These are phyloP conservation scores for Datura wrightii DNA, from an alignment of 257 asterid species.

Conservation along the genomic window DNA sequence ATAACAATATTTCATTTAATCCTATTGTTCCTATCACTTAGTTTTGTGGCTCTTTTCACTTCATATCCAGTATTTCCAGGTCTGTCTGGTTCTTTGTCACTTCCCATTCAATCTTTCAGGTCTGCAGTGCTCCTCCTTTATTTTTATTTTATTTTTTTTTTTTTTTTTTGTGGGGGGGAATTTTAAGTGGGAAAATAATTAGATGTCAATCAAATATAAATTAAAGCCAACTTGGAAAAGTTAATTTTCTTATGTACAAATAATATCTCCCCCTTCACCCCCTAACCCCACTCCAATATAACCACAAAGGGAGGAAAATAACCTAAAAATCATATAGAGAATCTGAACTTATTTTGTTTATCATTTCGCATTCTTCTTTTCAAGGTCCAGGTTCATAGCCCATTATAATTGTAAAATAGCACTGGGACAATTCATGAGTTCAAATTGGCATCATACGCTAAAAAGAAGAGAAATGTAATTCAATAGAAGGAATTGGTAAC, in stretches of 20 bases:
- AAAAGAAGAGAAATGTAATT: not conserved
- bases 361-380: slow-evolving; percentile 22
- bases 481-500: not conserved
- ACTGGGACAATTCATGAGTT: not conserved
- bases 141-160: too few species aligned
- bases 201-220: not conserved
- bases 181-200: not conserved
- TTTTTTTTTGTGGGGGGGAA: not conserved
- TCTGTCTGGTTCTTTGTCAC: not conserved
- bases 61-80: not conserved
- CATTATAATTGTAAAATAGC: not conserved
- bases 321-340: not conserved
- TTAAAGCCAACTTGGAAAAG: not conserved
- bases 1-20: not conserved
- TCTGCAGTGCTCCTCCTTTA: not conserved
- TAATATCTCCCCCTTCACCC: not conserved
- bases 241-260: not conserved
- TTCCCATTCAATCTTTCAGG: not conserved
- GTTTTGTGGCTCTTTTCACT: not conserved
- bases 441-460: not conserved
- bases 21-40: not conserved
- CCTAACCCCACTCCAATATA: not conserved
- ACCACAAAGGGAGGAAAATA: not conserved
- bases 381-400: not conserved
- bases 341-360: not conserved